phyloP scores from a whole-genome alignment of 1,139 yeast genomes.

The Sugiyamaella xylanicola region DNA sequence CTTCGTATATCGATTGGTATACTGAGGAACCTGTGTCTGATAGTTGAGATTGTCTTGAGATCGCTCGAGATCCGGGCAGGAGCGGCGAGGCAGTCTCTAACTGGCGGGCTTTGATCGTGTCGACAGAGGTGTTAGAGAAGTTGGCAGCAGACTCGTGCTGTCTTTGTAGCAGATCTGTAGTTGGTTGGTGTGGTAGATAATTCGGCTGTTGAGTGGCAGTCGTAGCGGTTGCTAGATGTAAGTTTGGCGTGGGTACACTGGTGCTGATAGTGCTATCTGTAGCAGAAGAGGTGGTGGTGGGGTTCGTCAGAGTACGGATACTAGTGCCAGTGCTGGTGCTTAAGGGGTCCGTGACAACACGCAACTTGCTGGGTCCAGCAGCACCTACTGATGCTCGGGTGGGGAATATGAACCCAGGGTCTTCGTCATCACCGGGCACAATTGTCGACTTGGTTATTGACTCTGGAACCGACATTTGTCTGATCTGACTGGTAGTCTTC shows the following conservation, averaged over 20 bases:
- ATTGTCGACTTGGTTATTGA: neutral
- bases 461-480: neutral
- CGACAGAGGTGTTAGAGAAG: constrained; percentile 5
- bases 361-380: constrained; percentile 8
- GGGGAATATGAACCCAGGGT: constrained; percentile 21
- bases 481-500: neutral
- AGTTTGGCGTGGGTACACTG: constrained; percentile 7
- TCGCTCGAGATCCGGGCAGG: neutral
- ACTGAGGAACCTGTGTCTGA: constrained; percentile 10
- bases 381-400: constrained; percentile 16
- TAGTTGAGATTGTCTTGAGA: constrained; percentile 5
- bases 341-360: constrained; percentile 13
- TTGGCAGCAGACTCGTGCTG: neutral
- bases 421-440: neutral
- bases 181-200: too few species aligned
- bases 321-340: constrained; percentile 1
- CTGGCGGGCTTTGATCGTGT: neutral
- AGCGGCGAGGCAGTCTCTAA: neutral
- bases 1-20: constrained; percentile 13
- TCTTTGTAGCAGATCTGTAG: too few species aligned
- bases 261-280: neutral
- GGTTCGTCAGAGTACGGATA: neutral
- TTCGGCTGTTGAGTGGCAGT: too few species aligned
- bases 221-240: neutral
- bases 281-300: neutral